Percentiles rank a stretch among this genome's conserved stretches.
Evolutionary conservation across 1,284 basidiomycete genomes (phyloP).

Genomic region (Ceratobasidium sp.): DNA sequence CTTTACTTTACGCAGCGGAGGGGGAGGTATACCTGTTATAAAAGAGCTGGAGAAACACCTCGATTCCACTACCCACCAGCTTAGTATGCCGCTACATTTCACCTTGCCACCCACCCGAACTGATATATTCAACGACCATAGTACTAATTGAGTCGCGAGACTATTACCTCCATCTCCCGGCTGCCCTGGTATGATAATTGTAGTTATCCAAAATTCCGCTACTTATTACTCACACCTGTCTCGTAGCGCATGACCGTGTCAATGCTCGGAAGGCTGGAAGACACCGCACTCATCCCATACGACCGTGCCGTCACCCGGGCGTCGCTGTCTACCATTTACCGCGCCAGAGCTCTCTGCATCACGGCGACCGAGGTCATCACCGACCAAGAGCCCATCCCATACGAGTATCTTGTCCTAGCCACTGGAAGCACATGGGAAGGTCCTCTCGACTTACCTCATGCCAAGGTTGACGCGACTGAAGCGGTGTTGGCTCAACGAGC

Average conservation of each 20-base stretch:
- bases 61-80: conserved; percentile 16
- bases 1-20: not conserved
- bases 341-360: conserved; percentile 27
- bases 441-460: conserved; percentile 63
- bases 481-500: conserved; percentile 62
- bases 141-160: conserved; percentile 41
- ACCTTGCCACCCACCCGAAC: not conserved
- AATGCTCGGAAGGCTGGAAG: conserved; percentile 56
- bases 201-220: no score
- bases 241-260: conserved; percentile 57
- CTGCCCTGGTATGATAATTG: not conserved
- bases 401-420: conserved; percentile 65
- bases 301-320: conserved; percentile 40
- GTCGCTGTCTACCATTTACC: not conserved
- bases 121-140: conserved; percentile 50
- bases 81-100: not conserved
- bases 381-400: conserved; percentile 43
- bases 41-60: conserved; percentile 35
- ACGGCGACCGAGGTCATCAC: conserved; percentile 32
- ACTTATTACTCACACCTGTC: not conserved
- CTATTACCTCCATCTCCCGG: conserved; percentile 34
- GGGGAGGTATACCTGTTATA: conserved; percentile 13
- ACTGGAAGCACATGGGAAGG: conserved; percentile 70
- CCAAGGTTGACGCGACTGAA: conserved; percentile 57
- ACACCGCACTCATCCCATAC: conserved; percentile 58